phyloP scores from a whole-genome alignment of 345 rosid species.

The Rhodamnia rubescens region DNA sequence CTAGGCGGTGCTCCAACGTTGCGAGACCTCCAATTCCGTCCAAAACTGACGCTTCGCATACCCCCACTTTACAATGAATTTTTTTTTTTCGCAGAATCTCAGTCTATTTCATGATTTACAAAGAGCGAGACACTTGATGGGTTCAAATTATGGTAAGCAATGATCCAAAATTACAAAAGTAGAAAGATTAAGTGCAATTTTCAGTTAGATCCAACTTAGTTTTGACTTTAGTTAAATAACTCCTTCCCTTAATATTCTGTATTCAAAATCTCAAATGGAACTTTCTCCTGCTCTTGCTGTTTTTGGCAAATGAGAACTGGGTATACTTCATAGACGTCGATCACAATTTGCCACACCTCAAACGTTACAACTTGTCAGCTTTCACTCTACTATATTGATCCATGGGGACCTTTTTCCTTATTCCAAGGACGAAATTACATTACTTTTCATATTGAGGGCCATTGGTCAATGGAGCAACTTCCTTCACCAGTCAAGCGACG shows the following conservation, averaged over 20 bases:
- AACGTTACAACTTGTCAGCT: not conserved
- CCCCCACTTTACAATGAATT: not conserved
- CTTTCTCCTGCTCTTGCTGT: not conserved
- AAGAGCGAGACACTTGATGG: not conserved
- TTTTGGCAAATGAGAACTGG: not conserved
- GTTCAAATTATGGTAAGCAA: not conserved
- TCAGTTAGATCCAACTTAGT: not conserved
- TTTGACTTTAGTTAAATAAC: not conserved
- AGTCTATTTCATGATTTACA: not conserved
- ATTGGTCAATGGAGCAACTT: not conserved
- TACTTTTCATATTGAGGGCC: not conserved
- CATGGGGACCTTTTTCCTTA: not conserved
- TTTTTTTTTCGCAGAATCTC: not conserved
- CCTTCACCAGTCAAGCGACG: not conserved
- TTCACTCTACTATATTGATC: not conserved
- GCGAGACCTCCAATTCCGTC: not conserved
- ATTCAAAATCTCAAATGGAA: not conserved
- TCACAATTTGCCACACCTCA: no score
- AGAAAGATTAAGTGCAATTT: not conserved
- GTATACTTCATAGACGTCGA: not conserved
- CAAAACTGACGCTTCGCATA: not conserved
- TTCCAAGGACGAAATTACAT: not conserved
- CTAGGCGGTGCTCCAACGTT: not conserved
- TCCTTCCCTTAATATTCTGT: not conserved
- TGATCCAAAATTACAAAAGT: not conserved